phyloP scores from a whole-genome alignment of 495 filamentous ascomycete genomes.

The Penicillium chermesinum region DNA sequence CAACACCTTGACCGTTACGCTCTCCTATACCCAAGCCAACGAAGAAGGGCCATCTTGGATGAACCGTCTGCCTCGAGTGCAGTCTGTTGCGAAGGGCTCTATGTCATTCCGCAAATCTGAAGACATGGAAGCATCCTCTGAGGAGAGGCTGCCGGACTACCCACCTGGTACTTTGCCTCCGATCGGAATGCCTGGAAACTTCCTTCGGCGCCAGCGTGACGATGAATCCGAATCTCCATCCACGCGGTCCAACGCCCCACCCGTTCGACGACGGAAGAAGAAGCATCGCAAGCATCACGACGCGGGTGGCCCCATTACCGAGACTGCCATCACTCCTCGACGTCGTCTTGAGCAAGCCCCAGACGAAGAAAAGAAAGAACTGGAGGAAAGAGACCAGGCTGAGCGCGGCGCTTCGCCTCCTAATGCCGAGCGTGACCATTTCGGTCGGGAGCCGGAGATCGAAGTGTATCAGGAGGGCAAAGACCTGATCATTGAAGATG shows the following conservation, averaged over 20 bases:
- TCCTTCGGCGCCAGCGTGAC: conserved; percentile 75
- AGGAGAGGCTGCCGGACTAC: conserved; percentile 61
- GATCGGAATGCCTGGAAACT: conserved; percentile 67
- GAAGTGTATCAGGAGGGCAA: conserved; percentile 80
- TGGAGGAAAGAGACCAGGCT: conserved; percentile 34
- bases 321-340: conserved; percentile 85
- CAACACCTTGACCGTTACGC: conserved; percentile 90
- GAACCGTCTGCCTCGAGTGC: conserved; percentile 84
- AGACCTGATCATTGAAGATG: conserved; percentile 77
- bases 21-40: conserved; percentile 87
- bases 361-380: conserved; percentile 28
- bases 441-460: conserved; percentile 39
- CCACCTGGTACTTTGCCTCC: conserved; percentile 78
- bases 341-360: conserved; percentile 33
- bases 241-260: too few species aligned
- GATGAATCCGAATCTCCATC: conserved; percentile 66
- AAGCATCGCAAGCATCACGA: conserved; percentile 63
- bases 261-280: conserved; percentile 43
- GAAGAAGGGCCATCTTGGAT: conserved; percentile 94
- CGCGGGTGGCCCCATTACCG: conserved; percentile 80
- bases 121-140: conserved; percentile 45
- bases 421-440: conserved; percentile 30
- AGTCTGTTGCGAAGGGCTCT: conserved; percentile 72
- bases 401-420: conserved; percentile 30
- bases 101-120: conserved; percentile 72